A percentile compares a stretch with the other conserved stretches of the same genome.
These are phyloP conservation scores for Aureobasidium sp. DNA, from an alignment of 2,329 filamentous ascomycete genomes.

Conservation along the genomic window DNA sequence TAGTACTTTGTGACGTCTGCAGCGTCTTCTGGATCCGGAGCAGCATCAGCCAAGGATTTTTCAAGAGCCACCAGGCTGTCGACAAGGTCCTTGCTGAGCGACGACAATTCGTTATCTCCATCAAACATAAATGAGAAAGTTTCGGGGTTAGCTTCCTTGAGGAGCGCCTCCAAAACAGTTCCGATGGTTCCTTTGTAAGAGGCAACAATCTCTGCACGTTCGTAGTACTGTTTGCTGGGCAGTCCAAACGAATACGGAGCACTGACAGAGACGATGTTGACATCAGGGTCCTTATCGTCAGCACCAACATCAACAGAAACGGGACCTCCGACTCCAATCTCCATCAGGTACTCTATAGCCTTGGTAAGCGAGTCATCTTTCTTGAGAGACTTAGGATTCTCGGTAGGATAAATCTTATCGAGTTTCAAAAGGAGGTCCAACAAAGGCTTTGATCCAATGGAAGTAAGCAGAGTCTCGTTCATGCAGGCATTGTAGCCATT, in stretches of 20 bases:
- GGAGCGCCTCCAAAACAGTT: slow-evolving; percentile 28
- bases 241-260: slow-evolving; percentile 45
- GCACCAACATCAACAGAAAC: slow-evolving; percentile 19
- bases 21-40: slow-evolving; percentile 49
- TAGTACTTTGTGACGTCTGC: slow-evolving; percentile 59
- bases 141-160: slow-evolving; percentile 23
- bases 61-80: slow-evolving; percentile 7
- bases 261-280: slow-evolving; percentile 39
- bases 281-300: slow-evolving; percentile 48
- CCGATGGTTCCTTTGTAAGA: slow-evolving; percentile 42
- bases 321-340: background rate
- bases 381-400: background rate
- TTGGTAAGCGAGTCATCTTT: slow-evolving; percentile 27
- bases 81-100: slow-evolving; percentile 38
- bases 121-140: background rate
- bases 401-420: slow-evolving; percentile 28
- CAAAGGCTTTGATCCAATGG: slow-evolving; percentile 49
- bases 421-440: slow-evolving; percentile 47
- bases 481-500: slow-evolving; percentile 57
- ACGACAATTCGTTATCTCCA: slow-evolving; percentile 21
- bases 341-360: slow-evolving; percentile 1
- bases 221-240: slow-evolving; percentile 53
- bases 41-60: slow-evolving; percentile 38
- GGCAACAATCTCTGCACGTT: slow-evolving; percentile 43
- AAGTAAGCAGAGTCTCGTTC: slow-evolving; percentile 49